A percentile compares a stretch with the other conserved stretches of the same genome.
Conservation (phyloP, 2,329 filamentous ascomycete species). For the Teratosphaeria nubilosa region DNA sequence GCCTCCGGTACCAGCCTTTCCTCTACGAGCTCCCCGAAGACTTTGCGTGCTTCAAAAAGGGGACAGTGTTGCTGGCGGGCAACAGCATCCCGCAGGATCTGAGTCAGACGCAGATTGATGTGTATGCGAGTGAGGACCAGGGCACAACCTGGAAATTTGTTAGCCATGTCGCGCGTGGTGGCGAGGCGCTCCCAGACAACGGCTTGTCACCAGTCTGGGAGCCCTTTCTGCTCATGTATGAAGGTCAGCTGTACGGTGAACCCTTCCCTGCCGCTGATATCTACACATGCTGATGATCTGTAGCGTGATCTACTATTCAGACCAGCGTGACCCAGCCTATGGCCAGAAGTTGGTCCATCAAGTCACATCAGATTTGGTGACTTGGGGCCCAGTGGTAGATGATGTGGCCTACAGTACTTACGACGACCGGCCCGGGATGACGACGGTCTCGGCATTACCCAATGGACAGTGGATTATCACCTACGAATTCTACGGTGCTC, state of each 20-base stretch:
- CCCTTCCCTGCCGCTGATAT: too few species aligned
- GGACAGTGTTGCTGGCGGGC: constrained; percentile 54
- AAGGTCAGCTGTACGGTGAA: constrained; percentile 38
- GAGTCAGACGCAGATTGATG: constrained; percentile 55
- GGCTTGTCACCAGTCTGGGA: constrained; percentile 63
- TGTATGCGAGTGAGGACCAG: constrained; percentile 55
- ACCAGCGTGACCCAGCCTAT: constrained; percentile 55
- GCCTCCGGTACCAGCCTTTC: constrained; percentile 59
- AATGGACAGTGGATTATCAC: constrained; percentile 53
- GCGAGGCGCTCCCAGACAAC: constrained; percentile 52
- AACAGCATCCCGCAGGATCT: constrained; percentile 51
- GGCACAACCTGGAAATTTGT: constrained; percentile 58
- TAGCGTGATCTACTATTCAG: constrained; percentile 56
- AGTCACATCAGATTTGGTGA: constrained; percentile 46
- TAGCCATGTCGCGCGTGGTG: constrained; percentile 54
- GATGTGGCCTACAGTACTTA: constrained; percentile 56
- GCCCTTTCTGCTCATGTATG: constrained; percentile 51
- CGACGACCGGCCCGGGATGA: constrained; percentile 58
- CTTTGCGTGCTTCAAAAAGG: constrained; percentile 49
- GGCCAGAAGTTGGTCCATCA: constrained; percentile 63
- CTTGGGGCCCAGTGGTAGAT: constrained; percentile 50
- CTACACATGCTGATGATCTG: background rate
- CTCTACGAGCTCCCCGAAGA: constrained; percentile 52
- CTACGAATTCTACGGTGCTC: constrained; percentile 51
- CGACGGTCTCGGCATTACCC: constrained; percentile 47